Conservation (phyloP, 2,329 filamentous ascomycete genomes). For the Monosporascus sp. region DNA sequence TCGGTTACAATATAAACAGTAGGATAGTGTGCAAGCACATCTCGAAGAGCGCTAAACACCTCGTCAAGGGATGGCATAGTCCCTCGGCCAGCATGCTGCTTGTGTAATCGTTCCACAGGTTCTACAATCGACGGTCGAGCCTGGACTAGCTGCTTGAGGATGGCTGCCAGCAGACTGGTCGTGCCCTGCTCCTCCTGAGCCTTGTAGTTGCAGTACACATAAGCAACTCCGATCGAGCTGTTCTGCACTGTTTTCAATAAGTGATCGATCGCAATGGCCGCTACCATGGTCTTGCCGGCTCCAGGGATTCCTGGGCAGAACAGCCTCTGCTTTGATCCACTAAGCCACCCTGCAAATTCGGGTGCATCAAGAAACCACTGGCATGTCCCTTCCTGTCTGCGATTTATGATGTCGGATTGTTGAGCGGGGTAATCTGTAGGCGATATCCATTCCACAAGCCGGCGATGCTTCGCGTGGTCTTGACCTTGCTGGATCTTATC, state of each 20-base stretch:
- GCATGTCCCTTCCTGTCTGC: slow-evolving; percentile 33
- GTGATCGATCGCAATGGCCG: slow-evolving; percentile 37
- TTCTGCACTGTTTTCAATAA: too few relatives aligned
- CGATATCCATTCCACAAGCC: too few relatives aligned
- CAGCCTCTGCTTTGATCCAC: slow-evolving; percentile 24
- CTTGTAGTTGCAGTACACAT: slow-evolving; percentile 41
- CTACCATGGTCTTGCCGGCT: slow-evolving; percentile 43
- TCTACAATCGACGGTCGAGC: slow-evolving; percentile 14
- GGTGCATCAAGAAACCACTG: slow-evolving; percentile 10
- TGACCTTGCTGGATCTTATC: too few relatives aligned
- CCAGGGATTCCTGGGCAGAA: slow-evolving; percentile 45
- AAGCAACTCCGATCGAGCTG: slow-evolving; percentile 33
- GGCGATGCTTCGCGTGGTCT: too few relatives aligned
- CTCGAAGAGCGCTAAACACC: slow-evolving; percentile 11
- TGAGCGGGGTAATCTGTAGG: slow-evolving; percentile 13
- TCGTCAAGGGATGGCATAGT: slow-evolving; percentile 20
- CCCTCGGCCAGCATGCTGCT: slow-evolving; percentile 7
- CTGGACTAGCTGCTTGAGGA: slow-evolving; percentile 34
- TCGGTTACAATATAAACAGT: slow-evolving; percentile 15
- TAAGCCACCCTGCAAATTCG: slow-evolving; percentile 8
- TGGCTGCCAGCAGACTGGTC: slow-evolving; percentile 24
- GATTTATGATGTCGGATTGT: slow-evolving; percentile 33
- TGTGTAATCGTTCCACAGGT: slow-evolving; percentile 22
- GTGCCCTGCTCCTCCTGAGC: slow-evolving; percentile 31
- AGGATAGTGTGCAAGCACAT: slow-evolving; percentile 12